Base-by-base conservation (phyloP, 139 green algal species). In the Picochlorum sp. region DNA sequence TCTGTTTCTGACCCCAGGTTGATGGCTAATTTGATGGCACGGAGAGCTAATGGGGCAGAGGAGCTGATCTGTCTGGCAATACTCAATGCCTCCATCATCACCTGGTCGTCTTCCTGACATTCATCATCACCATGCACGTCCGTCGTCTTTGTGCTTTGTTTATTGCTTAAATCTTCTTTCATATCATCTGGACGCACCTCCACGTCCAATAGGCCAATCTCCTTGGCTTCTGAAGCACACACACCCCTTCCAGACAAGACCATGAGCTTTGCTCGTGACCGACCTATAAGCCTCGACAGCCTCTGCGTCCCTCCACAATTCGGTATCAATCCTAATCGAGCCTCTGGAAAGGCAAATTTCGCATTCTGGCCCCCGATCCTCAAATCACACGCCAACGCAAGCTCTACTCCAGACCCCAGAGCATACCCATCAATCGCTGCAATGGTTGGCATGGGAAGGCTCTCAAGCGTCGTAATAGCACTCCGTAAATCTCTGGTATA, bases 331-430 rank as follows among this genome's bases (percentile, higher is more conserved):
- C 86, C 87, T 45, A 95, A 77, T 50, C 82, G 65, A 4, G 78
- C 75, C 63, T 92, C 85, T 15, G 80, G 81, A 50, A 89, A 85
- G 2, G 80, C 80, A 58, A 92, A 78, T 28, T 68, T 65, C 8
- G 72, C 56, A 51, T 65, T 74, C 1, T 63, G 37, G 67, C 62
- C 64, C 44, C 63, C 74, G 3, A 92, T 72, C 2, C 88, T 72
- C 2, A 96, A 63, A 71, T 96, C 89, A 62, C 80, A 88, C 4
- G 86, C 73, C 15, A 96, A 80, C 3, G 89, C 86, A 66, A 96
- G 79, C 80, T 96, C 89, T 28, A 83, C 77, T 1, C 89, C 89
- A 3, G 85, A 85, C 3, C 89, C 89, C 41, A 94, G 72, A 0
- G 89, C 89, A 55, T 62, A 57, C 4, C 72, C 76, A 60, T 78